Conservation (phyloP, 805 yeast species). For the Jamesozyma piceae region DNA sequence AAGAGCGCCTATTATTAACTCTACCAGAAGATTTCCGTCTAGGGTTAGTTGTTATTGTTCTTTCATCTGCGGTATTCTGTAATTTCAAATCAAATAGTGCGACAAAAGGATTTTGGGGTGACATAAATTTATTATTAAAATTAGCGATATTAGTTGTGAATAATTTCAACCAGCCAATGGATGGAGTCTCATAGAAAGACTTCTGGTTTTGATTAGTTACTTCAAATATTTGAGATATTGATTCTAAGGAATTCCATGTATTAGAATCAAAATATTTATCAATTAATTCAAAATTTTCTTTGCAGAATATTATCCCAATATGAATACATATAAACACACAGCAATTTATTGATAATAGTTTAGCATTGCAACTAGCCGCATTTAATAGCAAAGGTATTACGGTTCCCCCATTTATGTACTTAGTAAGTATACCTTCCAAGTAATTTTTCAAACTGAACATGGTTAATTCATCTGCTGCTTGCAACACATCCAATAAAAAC, state of each 20-base stretch:
- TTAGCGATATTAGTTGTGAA: conserved; percentile 30
- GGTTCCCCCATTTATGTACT: conserved; percentile 49
- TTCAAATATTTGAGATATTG: conserved; percentile 1
- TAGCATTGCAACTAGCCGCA: conserved; percentile 43
- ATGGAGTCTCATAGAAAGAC: conserved; percentile 24
- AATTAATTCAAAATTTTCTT: conserved; percentile 32
- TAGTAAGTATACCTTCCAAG: conserved; percentile 52
- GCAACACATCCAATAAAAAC: conserved; percentile 46
- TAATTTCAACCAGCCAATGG: conserved; percentile 24
- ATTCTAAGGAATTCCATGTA: conserved; percentile 22
- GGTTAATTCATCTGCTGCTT: conserved; percentile 53
- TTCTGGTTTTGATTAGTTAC: no score
- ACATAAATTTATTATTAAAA: conserved; percentile 37
- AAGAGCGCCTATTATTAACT: neutral
- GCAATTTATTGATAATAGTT: conserved; percentile 49
- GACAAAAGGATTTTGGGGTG: conserved; percentile 27
- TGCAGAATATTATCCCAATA: conserved; percentile 51
- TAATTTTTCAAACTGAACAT: conserved; percentile 48
- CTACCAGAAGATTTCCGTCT: conserved; percentile 7
- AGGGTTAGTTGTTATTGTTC: neutral
- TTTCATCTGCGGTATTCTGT: neutral
- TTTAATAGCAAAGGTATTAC: conserved; percentile 47
- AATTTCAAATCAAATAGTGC: conserved; percentile 30
- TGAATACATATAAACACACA: conserved; percentile 61
- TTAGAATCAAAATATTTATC: conserved; percentile 18